Percentiles rank a stretch among this genome's conserved stretches.
Evolutionary conservation across 2,329 filamentous ascomycete species (phyloP).

Genomic region (Xylariomycetidae sp.): DNA sequence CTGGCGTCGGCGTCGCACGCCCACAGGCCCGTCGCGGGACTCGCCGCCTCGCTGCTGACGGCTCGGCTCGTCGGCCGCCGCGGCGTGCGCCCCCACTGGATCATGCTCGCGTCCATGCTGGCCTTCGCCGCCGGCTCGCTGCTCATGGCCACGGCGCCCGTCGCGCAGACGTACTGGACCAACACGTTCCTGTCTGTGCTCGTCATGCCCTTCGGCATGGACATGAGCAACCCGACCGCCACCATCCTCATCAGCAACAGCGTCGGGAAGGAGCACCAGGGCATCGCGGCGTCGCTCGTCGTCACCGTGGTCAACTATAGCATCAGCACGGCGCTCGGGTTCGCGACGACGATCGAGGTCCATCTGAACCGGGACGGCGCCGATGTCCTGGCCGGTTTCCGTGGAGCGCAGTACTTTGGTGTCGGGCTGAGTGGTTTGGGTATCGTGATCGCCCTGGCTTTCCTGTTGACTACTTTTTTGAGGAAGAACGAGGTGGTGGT

Average conservation of each 20-base stretch:
- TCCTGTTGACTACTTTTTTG: too few species aligned
- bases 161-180: constrained; percentile 48
- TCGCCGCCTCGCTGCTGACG: constrained; percentile 24
- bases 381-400: constrained; percentile 19
- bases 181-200: constrained; percentile 44
- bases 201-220: constrained; percentile 48
- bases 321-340: constrained; percentile 49
- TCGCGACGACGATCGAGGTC: constrained; percentile 41
- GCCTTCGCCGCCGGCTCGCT: constrained; percentile 20
- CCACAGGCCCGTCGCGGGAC: constrained; percentile 28
- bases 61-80: constrained; percentile 20
- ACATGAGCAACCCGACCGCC: constrained; percentile 52
- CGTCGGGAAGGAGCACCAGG: constrained; percentile 26
- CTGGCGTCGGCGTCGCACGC: constrained; percentile 27
- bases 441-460: constrained; percentile 16
- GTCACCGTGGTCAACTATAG: constrained; percentile 55
- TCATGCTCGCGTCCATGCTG: constrained; percentile 22
- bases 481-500: too few species aligned
- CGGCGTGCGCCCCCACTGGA: constrained; percentile 13
- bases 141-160: constrained; percentile 30
- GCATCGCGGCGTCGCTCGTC: constrained; percentile 38
- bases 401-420: constrained; percentile 21
- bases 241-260: constrained; percentile 45
- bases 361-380: constrained; percentile 21
- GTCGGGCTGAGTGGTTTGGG: constrained; percentile 18